Evolutionary conservation across 2,329 filamentous ascomycete genomes (phyloP).

Genomic region (Botrytis aclada): DNA sequence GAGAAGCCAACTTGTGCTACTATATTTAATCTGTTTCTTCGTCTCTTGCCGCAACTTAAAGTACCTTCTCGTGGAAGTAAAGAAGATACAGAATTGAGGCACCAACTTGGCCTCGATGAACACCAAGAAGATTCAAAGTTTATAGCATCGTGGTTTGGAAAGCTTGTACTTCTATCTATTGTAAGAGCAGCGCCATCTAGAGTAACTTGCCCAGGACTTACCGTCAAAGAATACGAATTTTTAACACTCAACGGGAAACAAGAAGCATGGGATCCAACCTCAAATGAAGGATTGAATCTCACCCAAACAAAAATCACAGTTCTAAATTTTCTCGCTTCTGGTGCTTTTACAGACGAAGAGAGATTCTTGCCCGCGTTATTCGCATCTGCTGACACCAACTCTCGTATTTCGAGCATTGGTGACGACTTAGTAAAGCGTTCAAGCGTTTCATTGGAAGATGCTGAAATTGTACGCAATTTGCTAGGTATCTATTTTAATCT

Average conservation of each 20-base stretch:
- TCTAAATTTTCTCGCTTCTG: constrained; percentile 73
- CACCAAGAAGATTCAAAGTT: constrained; percentile 64
- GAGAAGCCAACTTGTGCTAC: constrained; percentile 54
- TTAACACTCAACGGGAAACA: constrained; percentile 63
- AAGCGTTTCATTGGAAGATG: constrained; percentile 69
- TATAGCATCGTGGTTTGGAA: constrained; percentile 71
- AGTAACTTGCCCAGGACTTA: constrained; percentile 53
- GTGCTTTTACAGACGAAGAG: constrained; percentile 79
- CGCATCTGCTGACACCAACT: constrained; percentile 79
- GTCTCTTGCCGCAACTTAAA: constrained; percentile 66
- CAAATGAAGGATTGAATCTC: constrained; percentile 61
- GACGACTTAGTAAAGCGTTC: constrained; percentile 86
- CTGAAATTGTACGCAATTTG: constrained; percentile 58
- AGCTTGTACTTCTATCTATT: constrained; percentile 68
- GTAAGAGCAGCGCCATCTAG: constrained; percentile 39
- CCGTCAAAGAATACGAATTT: constrained; percentile 64
- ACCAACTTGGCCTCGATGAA: constrained; percentile 63
- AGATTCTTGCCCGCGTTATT: constrained; percentile 81
- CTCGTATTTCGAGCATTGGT: constrained; percentile 75
- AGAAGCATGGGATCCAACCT: constrained; percentile 63
- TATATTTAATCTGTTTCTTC: constrained; percentile 79
- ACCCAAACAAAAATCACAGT: constrained; percentile 67
- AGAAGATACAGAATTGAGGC: constrained; percentile 69
- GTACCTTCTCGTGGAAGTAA: constrained; percentile 75
- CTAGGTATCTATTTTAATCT: constrained; percentile 72